Base-by-base conservation (phyloP, 2,329 filamentous ascomycete species). In the Blastomyces emzantsi region DNA sequence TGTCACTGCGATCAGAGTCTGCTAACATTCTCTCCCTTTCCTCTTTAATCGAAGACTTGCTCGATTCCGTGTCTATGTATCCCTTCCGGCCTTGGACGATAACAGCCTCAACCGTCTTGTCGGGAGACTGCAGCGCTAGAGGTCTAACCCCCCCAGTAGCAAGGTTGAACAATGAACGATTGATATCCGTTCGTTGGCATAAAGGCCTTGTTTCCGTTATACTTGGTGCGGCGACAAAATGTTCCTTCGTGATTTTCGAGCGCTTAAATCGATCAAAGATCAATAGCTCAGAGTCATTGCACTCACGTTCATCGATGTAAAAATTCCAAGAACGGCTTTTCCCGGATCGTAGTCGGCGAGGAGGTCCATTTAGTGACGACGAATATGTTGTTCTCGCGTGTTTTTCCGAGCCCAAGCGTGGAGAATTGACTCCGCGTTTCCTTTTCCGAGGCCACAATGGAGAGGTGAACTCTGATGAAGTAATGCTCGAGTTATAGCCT, bases 361-460 rank as follows among this genome's bases (percentile, higher is more conserved):
- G 62, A 25, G 55, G 28, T 41, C n/a, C 47, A n/a, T 7, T 51
- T n/a, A 52, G 17, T 28, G 25, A 36, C 15, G 17, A 36, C 19
- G 56, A 9, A 5, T n/a, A 41, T 33, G n/a, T 17, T 22, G 49
- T 25, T 54, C 36, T 47, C 11, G 19, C 30, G 36, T n/a, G 33
- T n/a, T 60, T 36, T 43, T 28, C 11, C 30, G 55, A n/a, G 22
- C 33, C 49, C 59, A 30, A 36, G 43, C 17, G n/a, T 43, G 49
- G 17, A 41, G 8, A 17, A 25, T 47, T 25, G n/a, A 57, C 33
- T 11, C 25, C 25, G 17, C 52, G 45, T n/a, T 62, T 65, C 45
- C 64, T 52, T 58, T 64, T 64, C 33, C 54, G 55, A 61, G 56
- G 17, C 8, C 43, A 39, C 17, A 22, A 36, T n/a, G 63, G 55